Evolutionary conservation across 2,329 filamentous ascomycete species (phyloP).

Genomic region (Endothia cerciana): DNA sequence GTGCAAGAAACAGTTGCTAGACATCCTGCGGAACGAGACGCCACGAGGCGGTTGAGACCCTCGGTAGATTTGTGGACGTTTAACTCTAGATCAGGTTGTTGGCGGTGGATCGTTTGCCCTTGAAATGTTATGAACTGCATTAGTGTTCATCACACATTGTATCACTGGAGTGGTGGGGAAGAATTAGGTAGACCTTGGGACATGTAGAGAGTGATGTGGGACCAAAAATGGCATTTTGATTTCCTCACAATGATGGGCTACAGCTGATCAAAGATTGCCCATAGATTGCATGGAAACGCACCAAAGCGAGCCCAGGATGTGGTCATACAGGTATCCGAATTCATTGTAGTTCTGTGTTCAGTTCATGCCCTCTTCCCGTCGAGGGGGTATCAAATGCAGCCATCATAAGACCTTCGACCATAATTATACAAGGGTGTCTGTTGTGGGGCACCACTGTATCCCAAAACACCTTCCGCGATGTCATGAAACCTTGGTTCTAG

Average conservation of each 20-base stretch:
- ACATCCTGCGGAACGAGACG: not conserved
- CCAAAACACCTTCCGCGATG: constrained; percentile 30
- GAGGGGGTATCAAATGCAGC: constrained; percentile 31
- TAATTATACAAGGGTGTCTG: constrained; percentile 26
- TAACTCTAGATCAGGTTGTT: not conserved
- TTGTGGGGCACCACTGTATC: constrained; percentile 24
- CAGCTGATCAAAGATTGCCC: not conserved
- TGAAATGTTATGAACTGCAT: not conserved
- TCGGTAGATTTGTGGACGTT: not conserved
- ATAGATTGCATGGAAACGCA: not conserved
- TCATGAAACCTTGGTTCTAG: constrained; percentile 25
- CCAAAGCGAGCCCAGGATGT: not conserved
- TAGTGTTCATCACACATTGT: not conserved
- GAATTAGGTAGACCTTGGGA: too few relatives aligned
- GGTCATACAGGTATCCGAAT: constrained; percentile 13
- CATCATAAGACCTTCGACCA: constrained; percentile 24
- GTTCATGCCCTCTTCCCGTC: constrained; percentile 26
- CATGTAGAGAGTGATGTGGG: too few relatives aligned
- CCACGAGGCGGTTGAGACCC: not conserved
- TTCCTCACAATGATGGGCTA: not conserved
- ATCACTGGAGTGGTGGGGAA: not conserved
- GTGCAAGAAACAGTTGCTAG: not conserved
- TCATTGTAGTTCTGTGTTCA: constrained; percentile 25
- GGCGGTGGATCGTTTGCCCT: too few relatives aligned
- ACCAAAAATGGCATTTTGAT: not conserved